Percentiles rank a stretch among this genome's conserved stretches.
Conservation (phyloP, 2,329 filamentous ascomycete species). For the Polychaeton citri region DNA sequence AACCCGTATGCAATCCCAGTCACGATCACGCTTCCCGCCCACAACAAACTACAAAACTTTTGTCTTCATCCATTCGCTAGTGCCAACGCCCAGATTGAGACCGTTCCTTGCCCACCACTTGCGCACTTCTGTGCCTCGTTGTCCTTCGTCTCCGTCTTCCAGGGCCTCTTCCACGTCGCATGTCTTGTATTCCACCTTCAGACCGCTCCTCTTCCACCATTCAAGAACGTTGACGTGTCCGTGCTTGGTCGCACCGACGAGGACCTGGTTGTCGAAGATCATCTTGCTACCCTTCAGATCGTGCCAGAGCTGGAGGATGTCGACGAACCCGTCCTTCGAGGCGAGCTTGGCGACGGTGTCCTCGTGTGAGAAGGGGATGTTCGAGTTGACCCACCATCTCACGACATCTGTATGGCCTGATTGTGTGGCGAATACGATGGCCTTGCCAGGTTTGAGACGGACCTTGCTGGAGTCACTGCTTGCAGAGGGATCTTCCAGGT, state of each 20-base stretch:
- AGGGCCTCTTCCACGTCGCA: slow-evolving; percentile 92
- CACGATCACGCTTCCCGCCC: no score
- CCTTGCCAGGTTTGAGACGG: slow-evolving; percentile 67
- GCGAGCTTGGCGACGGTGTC: slow-evolving; percentile 76
- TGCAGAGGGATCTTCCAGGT: slow-evolving; percentile 12
- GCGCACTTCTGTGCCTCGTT: slow-evolving; percentile 57
- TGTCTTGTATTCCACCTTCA: slow-evolving; percentile 81
- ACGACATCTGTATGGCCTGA: slow-evolving; percentile 65
- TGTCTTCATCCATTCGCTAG: slow-evolving; percentile 80
- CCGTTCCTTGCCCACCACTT: slow-evolving; percentile 83
- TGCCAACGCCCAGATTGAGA: slow-evolving; percentile 65
- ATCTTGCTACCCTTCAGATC: slow-evolving; percentile 61
- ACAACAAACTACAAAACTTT: slow-evolving; percentile 55
- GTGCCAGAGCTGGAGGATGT: slow-evolving; percentile 73
- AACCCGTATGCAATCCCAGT: no score
- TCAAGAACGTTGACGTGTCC: slow-evolving; percentile 74
- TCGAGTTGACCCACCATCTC: slow-evolving; percentile 76
- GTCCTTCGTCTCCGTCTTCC: slow-evolving; percentile 63
- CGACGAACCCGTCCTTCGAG: slow-evolving; percentile 70
- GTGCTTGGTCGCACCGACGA: slow-evolving; percentile 77
- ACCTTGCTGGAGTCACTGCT: slow-evolving; percentile 23
- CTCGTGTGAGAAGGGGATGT: slow-evolving; percentile 65
- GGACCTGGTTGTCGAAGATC: slow-evolving; percentile 68
- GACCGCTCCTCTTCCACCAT: slow-evolving; percentile 74
- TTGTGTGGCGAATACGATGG: slow-evolving; percentile 71